phyloP scores from a whole-genome alignment of 306 rosid species.

The Cucurbita ficifolia region DNA sequence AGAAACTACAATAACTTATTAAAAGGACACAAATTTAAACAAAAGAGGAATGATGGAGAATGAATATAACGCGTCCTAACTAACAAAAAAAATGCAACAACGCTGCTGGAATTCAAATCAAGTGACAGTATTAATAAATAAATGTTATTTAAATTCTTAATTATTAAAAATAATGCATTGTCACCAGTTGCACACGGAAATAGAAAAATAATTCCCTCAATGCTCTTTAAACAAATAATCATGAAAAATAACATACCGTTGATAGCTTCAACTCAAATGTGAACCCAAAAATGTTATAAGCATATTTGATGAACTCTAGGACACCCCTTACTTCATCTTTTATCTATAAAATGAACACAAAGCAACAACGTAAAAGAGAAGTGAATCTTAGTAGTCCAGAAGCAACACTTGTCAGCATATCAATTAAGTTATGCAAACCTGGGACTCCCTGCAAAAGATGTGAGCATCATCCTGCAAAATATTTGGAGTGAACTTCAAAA shows the following conservation, averaged over 20 bases:
- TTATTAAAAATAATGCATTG: not conserved
- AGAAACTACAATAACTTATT: not conserved
- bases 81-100: not conserved
- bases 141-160: not conserved
- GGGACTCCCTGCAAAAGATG: constrained; percentile 89
- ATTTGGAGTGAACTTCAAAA: constrained; percentile 17
- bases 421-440: constrained; percentile 35
- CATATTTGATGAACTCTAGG: constrained; percentile 57
- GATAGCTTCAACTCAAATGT: constrained; percentile 86
- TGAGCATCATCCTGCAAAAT: constrained; percentile 81
- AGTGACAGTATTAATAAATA: not conserved
- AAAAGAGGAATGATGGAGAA: not conserved
- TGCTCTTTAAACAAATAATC: not conserved
- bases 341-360: constrained; percentile 30
- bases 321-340: constrained; percentile 77
- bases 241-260: constrained; percentile 35
- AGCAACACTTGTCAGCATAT: not conserved
- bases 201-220: not conserved
- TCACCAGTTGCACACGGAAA: not conserved
- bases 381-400: not conserved
- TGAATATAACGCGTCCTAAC: not conserved
- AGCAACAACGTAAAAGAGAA: not conserved
- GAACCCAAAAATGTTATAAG: constrained; percentile 61
- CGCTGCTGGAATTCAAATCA: not conserved
- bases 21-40: not conserved